A percentile compares a stretch with the other conserved stretches of the same genome.
Conservation (phyloP, 1,284 basidiomycete species). For the Microbotryum lychnidis-dioicae region DNA sequence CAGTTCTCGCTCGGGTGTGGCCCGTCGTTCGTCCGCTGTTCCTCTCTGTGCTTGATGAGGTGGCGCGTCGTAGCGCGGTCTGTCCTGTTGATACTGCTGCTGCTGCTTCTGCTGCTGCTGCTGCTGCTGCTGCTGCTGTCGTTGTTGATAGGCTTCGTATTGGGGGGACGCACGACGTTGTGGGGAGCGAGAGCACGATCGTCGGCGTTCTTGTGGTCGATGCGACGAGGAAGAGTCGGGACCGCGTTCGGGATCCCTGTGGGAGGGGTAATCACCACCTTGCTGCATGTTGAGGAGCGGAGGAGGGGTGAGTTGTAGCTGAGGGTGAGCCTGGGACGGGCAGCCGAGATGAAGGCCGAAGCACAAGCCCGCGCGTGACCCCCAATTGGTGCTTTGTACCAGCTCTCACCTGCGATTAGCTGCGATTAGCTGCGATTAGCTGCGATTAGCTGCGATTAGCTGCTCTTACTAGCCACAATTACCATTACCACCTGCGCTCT, state of each 20-base stretch:
- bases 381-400: no score
- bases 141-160: not conserved
- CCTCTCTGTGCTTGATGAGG: slow-evolving; percentile 1
- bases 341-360: no score
- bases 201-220: slow-evolving; percentile 2
- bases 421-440: no score
- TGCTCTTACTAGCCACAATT: no score
- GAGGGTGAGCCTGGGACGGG: no score
- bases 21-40: slow-evolving; percentile 9
- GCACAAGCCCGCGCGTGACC: no score
- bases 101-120: not conserved
- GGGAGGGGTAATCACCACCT: no score
- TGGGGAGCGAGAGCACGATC: slow-evolving; percentile 2
- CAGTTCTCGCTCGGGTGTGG: slow-evolving; percentile 23
- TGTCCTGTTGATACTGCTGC: slow-evolving; percentile 1
- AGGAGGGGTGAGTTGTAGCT: no score
- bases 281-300: not conserved
- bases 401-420: no score
- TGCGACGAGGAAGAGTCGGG: not conserved
- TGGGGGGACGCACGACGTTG: not conserved
- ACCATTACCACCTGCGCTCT: no score
- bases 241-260: no score
- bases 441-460: no score
- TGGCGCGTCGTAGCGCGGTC: slow-evolving; percentile 2
- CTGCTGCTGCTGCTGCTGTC: slow-evolving; percentile 9